These are phyloP conservation scores for Passiflora organensis DNA, from an alignment of 345 rosid genomes.

Conservation along the genomic window DNA sequence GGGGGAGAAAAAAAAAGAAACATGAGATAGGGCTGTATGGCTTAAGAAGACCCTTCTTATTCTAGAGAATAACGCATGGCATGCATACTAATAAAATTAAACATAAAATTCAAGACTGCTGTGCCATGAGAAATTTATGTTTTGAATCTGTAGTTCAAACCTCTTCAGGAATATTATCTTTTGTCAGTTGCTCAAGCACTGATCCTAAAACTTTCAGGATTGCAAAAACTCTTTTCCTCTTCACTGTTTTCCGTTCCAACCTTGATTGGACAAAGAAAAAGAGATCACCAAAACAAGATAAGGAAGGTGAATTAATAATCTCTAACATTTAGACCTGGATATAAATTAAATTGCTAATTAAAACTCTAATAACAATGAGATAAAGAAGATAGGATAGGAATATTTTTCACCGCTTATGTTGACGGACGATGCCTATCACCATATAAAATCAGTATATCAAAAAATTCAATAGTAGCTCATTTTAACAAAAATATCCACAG, in stretches of 20 bases:
- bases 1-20: no score
- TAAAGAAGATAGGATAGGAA: background rate
- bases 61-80: background rate
- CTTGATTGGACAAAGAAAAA: slow-evolving; percentile 21
- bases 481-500: background rate
- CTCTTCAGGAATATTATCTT: slow-evolving; percentile 80
- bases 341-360: background rate
- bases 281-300: slow-evolving; percentile 1
- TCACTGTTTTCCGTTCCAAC: slow-evolving; percentile 79
- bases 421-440: no score
- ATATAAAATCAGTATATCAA: no score
- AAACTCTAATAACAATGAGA: background rate
- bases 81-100: background rate
- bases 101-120: background rate
- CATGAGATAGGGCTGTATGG: background rate
- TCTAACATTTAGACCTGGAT: background rate
- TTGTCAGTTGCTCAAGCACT: slow-evolving; percentile 70
- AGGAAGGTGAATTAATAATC: background rate
- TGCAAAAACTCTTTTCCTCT: slow-evolving; percentile 78
- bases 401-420: no score
- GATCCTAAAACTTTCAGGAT: slow-evolving; percentile 78
- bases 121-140: slow-evolving; percentile 2
- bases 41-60: background rate
- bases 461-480: no score
- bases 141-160: slow-evolving; percentile 30